phyloP scores from a whole-genome alignment of 148 eudicot genomes.

The Nyssa sinensis region DNA sequence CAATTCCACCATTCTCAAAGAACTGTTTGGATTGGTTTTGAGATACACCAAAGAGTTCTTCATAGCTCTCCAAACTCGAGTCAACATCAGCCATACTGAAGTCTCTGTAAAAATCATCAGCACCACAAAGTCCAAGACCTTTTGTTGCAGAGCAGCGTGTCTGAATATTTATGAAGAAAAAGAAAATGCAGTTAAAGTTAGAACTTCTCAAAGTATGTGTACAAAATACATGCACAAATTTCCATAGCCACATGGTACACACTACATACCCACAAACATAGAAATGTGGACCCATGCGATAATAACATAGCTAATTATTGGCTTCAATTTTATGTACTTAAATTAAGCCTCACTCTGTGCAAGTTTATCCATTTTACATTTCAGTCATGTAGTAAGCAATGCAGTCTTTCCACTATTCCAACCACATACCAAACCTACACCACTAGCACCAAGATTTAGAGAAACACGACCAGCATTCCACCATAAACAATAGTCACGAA shows the following conservation, averaged over 20 bases:
- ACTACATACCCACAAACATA: background rate
- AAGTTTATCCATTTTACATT: background rate
- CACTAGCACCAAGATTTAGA: background rate
- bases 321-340: background rate
- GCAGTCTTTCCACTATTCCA: background rate
- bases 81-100: conserved; percentile 46
- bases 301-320: background rate
- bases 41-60: conserved; percentile 46
- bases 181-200: background rate
- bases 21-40: conserved; percentile 39
- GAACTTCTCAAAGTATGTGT: background rate
- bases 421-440: background rate
- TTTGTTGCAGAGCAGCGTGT: conserved; percentile 14
- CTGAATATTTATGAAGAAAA: conserved; percentile 18
- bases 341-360: background rate
- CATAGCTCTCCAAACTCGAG: conserved; percentile 43
- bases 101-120: conserved; percentile 36
- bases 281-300: too few species aligned
- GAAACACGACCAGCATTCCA: background rate
- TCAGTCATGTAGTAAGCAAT: background rate
- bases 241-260: background rate
- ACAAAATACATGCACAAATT: background rate
- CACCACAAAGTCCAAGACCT: conserved; percentile 23
- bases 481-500: background rate
- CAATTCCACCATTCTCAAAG: conserved; percentile 47